Percentiles rank a stretch among this genome's conserved stretches.
phyloP scores from a whole-genome alignment of 805 yeast genomes.

The Metschnikowia bowlesiae region DNA sequence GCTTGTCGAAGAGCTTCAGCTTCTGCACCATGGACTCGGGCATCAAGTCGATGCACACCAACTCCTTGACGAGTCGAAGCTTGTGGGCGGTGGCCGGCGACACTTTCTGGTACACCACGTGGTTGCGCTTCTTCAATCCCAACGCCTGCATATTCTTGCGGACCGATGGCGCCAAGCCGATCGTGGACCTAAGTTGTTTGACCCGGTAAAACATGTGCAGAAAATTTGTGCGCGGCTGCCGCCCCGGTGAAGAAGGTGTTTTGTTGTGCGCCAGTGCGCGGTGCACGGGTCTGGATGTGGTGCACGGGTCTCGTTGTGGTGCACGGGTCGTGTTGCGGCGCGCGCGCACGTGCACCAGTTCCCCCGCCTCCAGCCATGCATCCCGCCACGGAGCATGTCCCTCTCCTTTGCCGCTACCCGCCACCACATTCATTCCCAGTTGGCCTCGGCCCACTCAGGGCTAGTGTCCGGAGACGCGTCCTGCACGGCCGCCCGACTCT shows the following conservation, averaged over 20 bases:
- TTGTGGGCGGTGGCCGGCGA: constrained; percentile 82
- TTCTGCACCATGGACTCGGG: constrained; percentile 25
- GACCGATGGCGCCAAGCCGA: constrained; percentile 72
- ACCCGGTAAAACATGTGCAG: constrained; percentile 43
- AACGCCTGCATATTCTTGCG: constrained; percentile 63
- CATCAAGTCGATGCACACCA: constrained; percentile 75
- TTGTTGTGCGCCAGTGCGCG: background rate
- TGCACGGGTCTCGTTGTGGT: background rate
- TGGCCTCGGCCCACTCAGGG: background rate
- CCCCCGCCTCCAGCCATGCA: background rate
- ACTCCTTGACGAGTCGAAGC: constrained; percentile 76
- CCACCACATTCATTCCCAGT: background rate
- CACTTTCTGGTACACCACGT: constrained; percentile 66
- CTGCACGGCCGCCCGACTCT: background rate
- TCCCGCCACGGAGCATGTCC: background rate
- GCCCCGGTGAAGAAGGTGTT: too few relatives aligned
- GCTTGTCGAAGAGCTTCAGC: constrained; percentile 10
- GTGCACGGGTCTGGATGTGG: background rate
- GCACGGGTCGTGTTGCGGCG: background rate
- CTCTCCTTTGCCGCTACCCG: background rate
- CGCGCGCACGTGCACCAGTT: background rate
- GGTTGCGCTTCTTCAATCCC: constrained; percentile 74
- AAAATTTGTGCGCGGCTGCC: background rate
- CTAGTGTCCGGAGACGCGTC: background rate
- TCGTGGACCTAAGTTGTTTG: constrained; percentile 74